These are phyloP conservation scores for Cyberlindnera americana DNA, from an alignment of 805 yeast genomes.

Conservation along the genomic window DNA sequence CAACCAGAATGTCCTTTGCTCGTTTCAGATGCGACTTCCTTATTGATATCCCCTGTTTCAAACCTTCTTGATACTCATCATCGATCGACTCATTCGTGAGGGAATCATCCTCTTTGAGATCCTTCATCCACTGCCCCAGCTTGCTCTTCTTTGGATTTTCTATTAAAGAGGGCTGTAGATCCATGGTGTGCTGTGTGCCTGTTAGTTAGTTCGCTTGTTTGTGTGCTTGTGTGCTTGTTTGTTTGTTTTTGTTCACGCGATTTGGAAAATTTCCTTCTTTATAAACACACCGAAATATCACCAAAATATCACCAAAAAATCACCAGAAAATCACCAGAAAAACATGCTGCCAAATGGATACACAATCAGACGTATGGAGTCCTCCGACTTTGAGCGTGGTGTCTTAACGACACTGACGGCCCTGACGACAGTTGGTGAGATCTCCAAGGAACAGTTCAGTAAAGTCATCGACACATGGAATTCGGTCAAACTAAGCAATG, in stretches of 20 bases:
- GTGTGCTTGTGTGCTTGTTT: not conserved
- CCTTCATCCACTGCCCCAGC: too few relatives aligned
- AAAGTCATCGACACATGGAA: slow-evolving; percentile 59
- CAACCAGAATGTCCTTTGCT: slow-evolving; percentile 10
- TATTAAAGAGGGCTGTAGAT: too few relatives aligned
- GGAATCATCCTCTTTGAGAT: too few relatives aligned
- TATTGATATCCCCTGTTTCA: slow-evolving; percentile 7
- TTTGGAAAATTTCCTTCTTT: not conserved
- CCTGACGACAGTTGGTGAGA: slow-evolving; percentile 80
- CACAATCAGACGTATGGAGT: slow-evolving; percentile 52
- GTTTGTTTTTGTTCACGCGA: not conserved
- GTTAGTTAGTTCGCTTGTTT: too few relatives aligned
- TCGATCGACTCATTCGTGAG: too few relatives aligned
- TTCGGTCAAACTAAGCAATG: slow-evolving; percentile 26
- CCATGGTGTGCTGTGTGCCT: too few relatives aligned
- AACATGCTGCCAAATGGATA: slow-evolving; percentile 72
- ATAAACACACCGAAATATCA: too few relatives aligned
- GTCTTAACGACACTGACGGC: slow-evolving; percentile 60
- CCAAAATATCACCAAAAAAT: too few relatives aligned
- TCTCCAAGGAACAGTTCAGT: slow-evolving; percentile 48
- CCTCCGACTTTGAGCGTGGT: slow-evolving; percentile 57
- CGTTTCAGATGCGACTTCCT: slow-evolving; percentile 8
- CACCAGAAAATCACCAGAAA: too few relatives aligned
- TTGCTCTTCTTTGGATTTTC: not conserved
- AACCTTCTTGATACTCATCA: slow-evolving; percentile 7